Evolutionary conservation across 2,329 filamentous ascomycete species (phyloP).

Genomic region (Gnomoniopsis smithogilvyi): DNA sequence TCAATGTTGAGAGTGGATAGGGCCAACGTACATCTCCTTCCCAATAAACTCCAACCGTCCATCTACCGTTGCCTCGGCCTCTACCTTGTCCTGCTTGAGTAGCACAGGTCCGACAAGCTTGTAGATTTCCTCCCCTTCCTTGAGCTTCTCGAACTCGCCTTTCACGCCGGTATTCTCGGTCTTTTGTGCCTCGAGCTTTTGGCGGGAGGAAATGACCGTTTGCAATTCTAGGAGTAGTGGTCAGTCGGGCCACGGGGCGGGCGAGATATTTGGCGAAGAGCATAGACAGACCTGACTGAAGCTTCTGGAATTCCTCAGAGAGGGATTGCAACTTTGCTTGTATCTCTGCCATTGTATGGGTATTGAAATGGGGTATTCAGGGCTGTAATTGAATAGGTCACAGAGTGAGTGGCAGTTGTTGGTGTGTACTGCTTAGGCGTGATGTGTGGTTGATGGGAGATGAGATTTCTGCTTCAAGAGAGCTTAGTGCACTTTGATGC

Average conservation of each 20-base stretch:
- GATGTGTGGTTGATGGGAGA: too few relatives aligned
- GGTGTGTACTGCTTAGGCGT: background rate
- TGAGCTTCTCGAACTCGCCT: conserved; percentile 80
- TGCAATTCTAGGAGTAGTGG: conserved; percentile 64
- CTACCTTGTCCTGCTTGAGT: conserved; percentile 88
- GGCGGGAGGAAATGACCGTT: conserved; percentile 69
- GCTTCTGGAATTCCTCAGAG: conserved; percentile 81
- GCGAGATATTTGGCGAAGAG: background rate
- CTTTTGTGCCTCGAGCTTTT: conserved; percentile 90
- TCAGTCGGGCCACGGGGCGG: background rate
- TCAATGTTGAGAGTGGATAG: too few relatives aligned
- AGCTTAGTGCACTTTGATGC: too few relatives aligned
- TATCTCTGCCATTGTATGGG: conserved; percentile 60
- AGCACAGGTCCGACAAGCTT: conserved; percentile 92
- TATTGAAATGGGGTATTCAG: background rate
- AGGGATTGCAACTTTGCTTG: conserved; percentile 78
- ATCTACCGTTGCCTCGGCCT: conserved; percentile 88
- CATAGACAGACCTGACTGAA: conserved; percentile 68
- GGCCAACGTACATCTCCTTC: conserved; percentile 79
- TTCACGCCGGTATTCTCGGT: conserved; percentile 90
- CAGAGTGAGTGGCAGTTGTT: background rate
- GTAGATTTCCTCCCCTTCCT: conserved; percentile 86
- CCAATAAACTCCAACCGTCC: conserved; percentile 88
- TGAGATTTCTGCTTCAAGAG: too few relatives aligned
- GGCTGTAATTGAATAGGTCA: background rate